These are phyloP conservation scores for Akanthomyces muscarius DNA, from an alignment of 2,329 filamentous ascomycete species.

Conservation along the genomic window DNA sequence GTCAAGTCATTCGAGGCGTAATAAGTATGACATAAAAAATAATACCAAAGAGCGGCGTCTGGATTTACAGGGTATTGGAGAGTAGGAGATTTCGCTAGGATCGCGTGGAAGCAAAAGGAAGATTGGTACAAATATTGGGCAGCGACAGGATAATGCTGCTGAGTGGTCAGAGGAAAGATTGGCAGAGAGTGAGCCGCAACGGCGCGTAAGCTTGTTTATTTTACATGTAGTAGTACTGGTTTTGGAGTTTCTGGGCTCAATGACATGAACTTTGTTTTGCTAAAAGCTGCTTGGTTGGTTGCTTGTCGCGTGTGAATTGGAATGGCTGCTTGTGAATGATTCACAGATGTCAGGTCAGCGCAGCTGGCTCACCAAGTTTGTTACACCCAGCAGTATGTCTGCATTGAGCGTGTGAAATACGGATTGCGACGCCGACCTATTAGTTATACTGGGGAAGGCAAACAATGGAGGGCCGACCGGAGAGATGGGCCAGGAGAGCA, in stretches of 20 bases:
- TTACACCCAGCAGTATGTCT: neutral
- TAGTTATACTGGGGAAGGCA: neutral
- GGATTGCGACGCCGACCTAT: neutral
- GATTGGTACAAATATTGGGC: slow-evolving; percentile 12
- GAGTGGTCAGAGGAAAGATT: neutral
- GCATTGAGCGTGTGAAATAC: neutral
- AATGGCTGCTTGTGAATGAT: neutral
- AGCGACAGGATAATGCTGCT: slow-evolving; percentile 11
- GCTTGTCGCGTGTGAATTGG: neutral
- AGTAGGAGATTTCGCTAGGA: slow-evolving; percentile 9
- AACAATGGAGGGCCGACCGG: neutral
- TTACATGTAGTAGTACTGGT: slow-evolving; percentile 16
- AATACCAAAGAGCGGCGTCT: slow-evolving; percentile 17
- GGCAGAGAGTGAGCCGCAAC: neutral
- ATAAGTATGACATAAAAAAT: slow-evolving; percentile 17
- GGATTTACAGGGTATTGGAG: slow-evolving; percentile 13
- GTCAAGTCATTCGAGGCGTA: slow-evolving; percentile 57
- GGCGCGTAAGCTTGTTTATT: slow-evolving; percentile 10
- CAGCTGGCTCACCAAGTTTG: neutral
- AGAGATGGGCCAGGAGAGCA: neutral
- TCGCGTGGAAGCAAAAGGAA: neutral
- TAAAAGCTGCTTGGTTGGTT: neutral
- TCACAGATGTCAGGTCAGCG: too few species aligned
- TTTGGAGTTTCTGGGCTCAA: slow-evolving; percentile 19
- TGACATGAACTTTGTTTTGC: slow-evolving; percentile 12